phyloP scores from a whole-genome alignment of 2,329 filamentous ascomycete genomes.

The Zasmidium angulare region DNA sequence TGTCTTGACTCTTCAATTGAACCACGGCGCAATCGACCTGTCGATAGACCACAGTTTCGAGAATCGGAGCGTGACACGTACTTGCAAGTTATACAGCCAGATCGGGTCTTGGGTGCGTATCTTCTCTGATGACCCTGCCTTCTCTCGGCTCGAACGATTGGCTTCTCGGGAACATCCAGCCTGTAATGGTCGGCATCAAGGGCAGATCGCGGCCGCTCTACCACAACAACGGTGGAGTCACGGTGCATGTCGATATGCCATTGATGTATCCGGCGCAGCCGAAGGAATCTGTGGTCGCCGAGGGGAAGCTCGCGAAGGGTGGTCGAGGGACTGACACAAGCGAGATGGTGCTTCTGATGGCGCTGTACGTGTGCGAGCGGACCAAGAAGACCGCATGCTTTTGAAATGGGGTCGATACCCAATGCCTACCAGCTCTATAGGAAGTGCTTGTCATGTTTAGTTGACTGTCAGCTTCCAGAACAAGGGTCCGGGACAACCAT shows the following conservation, averaged over 20 bases:
- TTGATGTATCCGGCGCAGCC: not conserved
- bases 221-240: conserved; percentile 14
- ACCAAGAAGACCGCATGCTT: conserved; percentile 17
- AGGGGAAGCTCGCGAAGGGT: not conserved
- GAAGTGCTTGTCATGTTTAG: not conserved
- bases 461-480: not conserved
- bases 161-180: conserved; percentile 7
- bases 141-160: conserved; percentile 18
- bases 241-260: conserved; percentile 7
- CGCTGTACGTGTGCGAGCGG: conserved; percentile 18
- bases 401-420: conserved; percentile 17
- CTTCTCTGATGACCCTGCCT: conserved; percentile 23
- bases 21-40: not conserved
- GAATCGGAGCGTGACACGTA: conserved; percentile 7
- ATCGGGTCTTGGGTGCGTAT: conserved; percentile 26
- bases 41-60: not conserved
- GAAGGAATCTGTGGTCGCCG: not conserved
- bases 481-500: not conserved
- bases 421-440: not conserved
- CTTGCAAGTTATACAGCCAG: conserved; percentile 27
- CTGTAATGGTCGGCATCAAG: not conserved
- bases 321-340: not conserved
- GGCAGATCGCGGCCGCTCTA: conserved; percentile 16
- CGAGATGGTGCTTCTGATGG: not conserved
- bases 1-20: not conserved